Conservation (phyloP, 805 yeast genomes). For the Grigorovia transvaalensis region DNA sequence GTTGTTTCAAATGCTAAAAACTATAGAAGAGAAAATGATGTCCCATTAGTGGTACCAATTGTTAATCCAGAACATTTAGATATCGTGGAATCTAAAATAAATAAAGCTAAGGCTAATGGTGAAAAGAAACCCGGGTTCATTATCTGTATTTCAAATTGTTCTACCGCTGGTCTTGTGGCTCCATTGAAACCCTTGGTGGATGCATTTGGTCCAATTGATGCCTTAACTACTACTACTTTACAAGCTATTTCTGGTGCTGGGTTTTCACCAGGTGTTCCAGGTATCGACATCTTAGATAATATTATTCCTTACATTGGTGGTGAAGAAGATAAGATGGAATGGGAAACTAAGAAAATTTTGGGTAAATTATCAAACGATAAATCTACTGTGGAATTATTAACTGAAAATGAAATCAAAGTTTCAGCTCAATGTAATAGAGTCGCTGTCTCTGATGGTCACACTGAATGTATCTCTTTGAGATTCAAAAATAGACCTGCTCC, state of each 20-base stretch:
- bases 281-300: conserved; percentile 90
- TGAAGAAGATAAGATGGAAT: conserved; percentile 96
- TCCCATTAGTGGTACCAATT: conserved; percentile 91
- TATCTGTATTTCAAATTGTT: conserved; percentile 94
- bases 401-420: conserved; percentile 66
- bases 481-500: conserved; percentile 82
- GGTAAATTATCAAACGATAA: conserved; percentile 49
- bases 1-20: conserved; percentile 94
- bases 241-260: conserved; percentile 99
- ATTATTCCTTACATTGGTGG: conserved; percentile 91
- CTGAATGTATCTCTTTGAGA: conserved; percentile 82
- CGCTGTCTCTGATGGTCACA: conserved; percentile 95
- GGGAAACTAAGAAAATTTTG: conserved; percentile 94
- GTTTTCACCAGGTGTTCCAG: conserved; percentile 93
- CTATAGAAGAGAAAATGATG: conserved; percentile 78
- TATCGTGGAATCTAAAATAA: conserved; percentile 50
- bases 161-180: conserved; percentile 96
- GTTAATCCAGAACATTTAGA: conserved; percentile 86
- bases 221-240: conserved; percentile 79
- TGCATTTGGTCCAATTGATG: conserved; percentile 79
- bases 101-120: conserved; percentile 44
- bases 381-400: conserved; percentile 44
- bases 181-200: conserved; percentile 92
- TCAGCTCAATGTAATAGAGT: conserved; percentile 96
- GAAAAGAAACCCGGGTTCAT: conserved; percentile 65